Evolutionary conservation across 257 asterid species (phyloP), one percentile per base, ranked within the genome.

Genomic region (Rubia yunnanensis): DNA sequence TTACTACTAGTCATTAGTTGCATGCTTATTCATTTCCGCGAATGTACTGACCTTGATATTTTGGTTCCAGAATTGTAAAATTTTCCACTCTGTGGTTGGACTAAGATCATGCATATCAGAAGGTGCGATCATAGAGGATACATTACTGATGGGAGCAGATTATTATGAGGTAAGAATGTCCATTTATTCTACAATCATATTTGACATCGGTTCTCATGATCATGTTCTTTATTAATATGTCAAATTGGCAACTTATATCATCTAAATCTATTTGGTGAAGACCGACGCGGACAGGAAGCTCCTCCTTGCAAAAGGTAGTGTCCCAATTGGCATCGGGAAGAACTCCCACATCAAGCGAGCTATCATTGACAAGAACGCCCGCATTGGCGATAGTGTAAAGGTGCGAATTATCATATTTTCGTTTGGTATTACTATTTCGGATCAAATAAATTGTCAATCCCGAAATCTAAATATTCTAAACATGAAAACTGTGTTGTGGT

Each of bases 21-120:
- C 55, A 10, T 46, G 46, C 53, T 14, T 15, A 14, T 31, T 68
- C 44, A n/a, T 68, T 68, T 18, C 55, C 23, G 41, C 5, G 39
- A 13, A 23, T 18, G 50, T 17, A 3, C 73, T 46, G n/a, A 60
- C 24, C 54, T 31, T 27, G 0, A 11, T 38, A 4, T 54, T 54
- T 30, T 41, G n/a, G 14, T 53, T 73, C 82, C 86, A 91, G 98
- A 91, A 91, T 74, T 91, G 98, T 72, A 91, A 88, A 78, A 91
- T 91, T 80, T 92, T 88, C 75, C 96, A 91, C 67, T 91, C 98
- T 22, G 98, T 91, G 68, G 89, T 91, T 72, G 98, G 98, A 68
- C 94, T 91, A 26, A 79, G 98, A 70, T 91, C 98, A n/a, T 91
- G 98, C 80, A 86, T 91, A 69, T 86, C 97, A 38, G 96, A 83